phyloP scores from a whole-genome alignment of 1,139 yeast genomes.

The Scheffersomyces illinoinensis region DNA sequence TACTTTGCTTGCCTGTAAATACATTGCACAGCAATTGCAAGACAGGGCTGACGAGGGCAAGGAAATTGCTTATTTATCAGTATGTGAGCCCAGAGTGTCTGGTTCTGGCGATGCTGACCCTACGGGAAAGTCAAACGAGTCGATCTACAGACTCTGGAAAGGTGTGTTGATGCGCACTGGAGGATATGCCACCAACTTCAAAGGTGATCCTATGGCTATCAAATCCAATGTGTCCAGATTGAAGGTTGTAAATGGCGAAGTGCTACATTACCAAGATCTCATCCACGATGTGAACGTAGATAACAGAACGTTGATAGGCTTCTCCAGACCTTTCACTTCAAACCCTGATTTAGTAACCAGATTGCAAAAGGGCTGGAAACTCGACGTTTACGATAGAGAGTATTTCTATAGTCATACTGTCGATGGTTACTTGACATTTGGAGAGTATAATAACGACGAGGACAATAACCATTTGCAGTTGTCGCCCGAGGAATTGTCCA shows the following conservation, averaged over 20 bases:
- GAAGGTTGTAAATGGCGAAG: constrained; percentile 10
- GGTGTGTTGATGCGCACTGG: constrained; percentile 17
- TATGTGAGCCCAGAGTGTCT: constrained; percentile 21
- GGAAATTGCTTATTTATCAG: constrained; percentile 24
- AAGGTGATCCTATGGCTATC: constrained; percentile 12
- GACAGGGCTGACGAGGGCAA: constrained; percentile 3
- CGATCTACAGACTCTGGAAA: constrained; percentile 9
- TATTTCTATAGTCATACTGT: constrained; percentile 1
- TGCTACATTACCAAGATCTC: constrained; percentile 11
- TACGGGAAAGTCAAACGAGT: constrained; percentile 17
- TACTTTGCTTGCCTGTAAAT: constrained; percentile 12
- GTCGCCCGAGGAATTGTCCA: background rate
- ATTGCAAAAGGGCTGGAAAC: constrained; percentile 26
- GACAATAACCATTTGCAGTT: background rate
- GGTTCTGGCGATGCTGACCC: constrained; percentile 18
- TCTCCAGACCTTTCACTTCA: constrained; percentile 47
- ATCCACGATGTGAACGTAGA: constrained; percentile 15
- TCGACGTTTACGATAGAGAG: background rate
- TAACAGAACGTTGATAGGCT: constrained; percentile 38
- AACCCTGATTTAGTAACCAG: constrained; percentile 50
- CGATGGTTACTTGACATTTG: background rate
- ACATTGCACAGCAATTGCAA: constrained; percentile 18
- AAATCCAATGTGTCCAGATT: constrained; percentile 14
- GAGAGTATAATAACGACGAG: background rate
- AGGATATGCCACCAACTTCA: constrained; percentile 17